These are phyloP conservation scores for Fistulina hepatica DNA, from an alignment of 1,284 basidiomycete genomes.

Conservation along the genomic window DNA sequence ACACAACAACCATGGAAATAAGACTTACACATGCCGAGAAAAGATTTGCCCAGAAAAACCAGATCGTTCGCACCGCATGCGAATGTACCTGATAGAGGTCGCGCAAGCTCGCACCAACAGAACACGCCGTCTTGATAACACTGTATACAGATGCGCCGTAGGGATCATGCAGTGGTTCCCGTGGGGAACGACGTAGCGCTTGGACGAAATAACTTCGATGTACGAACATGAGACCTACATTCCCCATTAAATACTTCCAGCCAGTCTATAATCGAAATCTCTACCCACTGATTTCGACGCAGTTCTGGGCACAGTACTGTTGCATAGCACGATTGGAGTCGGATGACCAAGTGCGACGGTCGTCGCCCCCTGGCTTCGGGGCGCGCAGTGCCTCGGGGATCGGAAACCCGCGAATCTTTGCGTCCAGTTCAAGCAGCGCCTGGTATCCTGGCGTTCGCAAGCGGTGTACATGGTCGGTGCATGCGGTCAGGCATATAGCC, in stretches of 20 bases:
- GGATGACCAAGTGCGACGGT: slow-evolving; percentile 28
- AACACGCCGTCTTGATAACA: slow-evolving; percentile 33
- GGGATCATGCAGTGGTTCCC: slow-evolving; percentile 33
- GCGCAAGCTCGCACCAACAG: slow-evolving; percentile 29
- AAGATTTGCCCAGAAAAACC: slow-evolving; percentile 44
- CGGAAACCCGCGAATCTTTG: slow-evolving; percentile 34
- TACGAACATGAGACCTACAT: slow-evolving; percentile 38
- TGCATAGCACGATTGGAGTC: slow-evolving; percentile 31
- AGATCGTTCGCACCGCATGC: slow-evolving; percentile 24
- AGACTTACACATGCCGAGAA: slow-evolving; percentile 39
- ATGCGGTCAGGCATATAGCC: slow-evolving; percentile 33
- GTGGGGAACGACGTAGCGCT: slow-evolving; percentile 31
- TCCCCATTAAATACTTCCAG: slow-evolving; percentile 1
- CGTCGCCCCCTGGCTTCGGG: slow-evolving; percentile 23
- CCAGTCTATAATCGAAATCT: slow-evolving; percentile 2
- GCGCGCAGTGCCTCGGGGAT: slow-evolving; percentile 32
- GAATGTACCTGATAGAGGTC: slow-evolving; percentile 30
- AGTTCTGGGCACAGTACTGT: slow-evolving; percentile 31
- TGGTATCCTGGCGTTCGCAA: slow-evolving; percentile 28
- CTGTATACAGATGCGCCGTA: slow-evolving; percentile 38
- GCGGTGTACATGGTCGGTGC: slow-evolving; percentile 33
- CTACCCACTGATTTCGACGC: slow-evolving; percentile 35
- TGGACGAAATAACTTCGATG: slow-evolving; percentile 40
- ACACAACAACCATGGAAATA: not conserved
- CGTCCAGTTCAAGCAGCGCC: slow-evolving; percentile 34